Conservation (phyloP, 1,284 basidiomycete genomes). For the Amylostereum areolatum region DNA sequence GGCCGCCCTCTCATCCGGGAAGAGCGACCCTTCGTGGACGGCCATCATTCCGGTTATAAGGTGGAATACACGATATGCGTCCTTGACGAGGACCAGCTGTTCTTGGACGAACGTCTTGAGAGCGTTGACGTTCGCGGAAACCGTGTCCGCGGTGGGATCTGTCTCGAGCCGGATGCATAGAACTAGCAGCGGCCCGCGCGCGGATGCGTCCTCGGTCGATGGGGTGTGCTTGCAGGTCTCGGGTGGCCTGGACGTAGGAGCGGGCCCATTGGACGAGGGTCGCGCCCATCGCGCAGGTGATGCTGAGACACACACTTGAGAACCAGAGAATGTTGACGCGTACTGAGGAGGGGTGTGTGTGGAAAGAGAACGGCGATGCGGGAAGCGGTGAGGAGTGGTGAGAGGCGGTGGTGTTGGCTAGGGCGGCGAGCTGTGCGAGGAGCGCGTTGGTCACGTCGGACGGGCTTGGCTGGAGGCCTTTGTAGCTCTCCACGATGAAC, state of each 20-base stretch:
- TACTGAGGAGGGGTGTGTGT: background rate
- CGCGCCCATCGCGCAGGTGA: background rate
- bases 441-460: constrained; percentile 6
- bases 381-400: background rate
- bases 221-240: background rate
- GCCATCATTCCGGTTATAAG: no score
- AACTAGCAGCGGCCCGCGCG: no score
- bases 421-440: constrained; percentile 10
- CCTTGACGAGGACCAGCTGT: no score
- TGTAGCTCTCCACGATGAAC: constrained; percentile 16
- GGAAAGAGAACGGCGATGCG: background rate
- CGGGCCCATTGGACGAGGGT: constrained; percentile 1
- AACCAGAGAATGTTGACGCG: constrained; percentile 1
- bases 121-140: no score
- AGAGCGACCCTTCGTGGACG: no score
- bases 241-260: background rate
- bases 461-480: constrained; percentile 12
- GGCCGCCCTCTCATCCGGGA: no score
- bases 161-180: no score
- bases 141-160: no score
- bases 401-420: constrained; percentile 8
- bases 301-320: background rate
- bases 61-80: no score
- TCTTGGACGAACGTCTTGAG: no score
- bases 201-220: background rate